A percentile compares a stretch with the other conserved stretches of the same genome.
These are phyloP conservation scores for Ceratobasidium sp. DNA, from an alignment of 1,284 basidiomycete genomes.

Conservation along the genomic window DNA sequence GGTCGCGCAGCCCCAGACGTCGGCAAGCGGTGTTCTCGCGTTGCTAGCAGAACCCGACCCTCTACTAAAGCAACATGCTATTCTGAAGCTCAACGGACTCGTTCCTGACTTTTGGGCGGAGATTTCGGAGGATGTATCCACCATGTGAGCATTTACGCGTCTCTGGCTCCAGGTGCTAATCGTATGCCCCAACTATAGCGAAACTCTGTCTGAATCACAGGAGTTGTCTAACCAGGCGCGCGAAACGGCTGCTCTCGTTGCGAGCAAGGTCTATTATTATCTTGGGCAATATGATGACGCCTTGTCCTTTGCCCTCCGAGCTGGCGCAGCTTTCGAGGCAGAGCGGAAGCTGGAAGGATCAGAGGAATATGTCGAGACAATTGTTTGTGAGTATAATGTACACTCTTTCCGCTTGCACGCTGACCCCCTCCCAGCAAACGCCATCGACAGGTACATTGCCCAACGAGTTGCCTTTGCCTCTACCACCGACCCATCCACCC, in stretches of 20 bases:
- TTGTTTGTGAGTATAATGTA: conserved; percentile 78
- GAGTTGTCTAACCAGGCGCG: conserved; percentile 78
- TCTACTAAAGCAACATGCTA: conserved; percentile 89
- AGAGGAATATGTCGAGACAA: conserved; percentile 92
- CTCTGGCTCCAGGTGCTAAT: conserved; percentile 19
- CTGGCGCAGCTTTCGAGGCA: conserved; percentile 85
- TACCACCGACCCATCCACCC: conserved; percentile 31
- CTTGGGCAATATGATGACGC: conserved; percentile 94
- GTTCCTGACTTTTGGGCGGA: conserved; percentile 98
- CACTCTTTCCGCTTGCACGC: conserved; percentile 40
- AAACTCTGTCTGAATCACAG: conserved; percentile 87
- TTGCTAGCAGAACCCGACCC: conserved; percentile 89
- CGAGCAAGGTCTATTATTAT: conserved; percentile 97
- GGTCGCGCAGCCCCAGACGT: conserved; percentile 68
- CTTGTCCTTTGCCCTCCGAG: conserved; percentile 90
- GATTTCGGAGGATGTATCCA: conserved; percentile 91
- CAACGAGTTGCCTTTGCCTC: conserved; percentile 58
- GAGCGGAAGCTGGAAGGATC: conserved; percentile 72
- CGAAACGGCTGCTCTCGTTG: conserved; percentile 86
- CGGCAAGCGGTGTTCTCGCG: conserved; percentile 89
- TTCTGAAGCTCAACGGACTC: conserved; percentile 82
- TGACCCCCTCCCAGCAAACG: conserved; percentile 74
- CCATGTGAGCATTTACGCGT: conserved; percentile 71
- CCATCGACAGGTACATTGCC: conserved; percentile 90
- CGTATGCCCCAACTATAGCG: conserved; percentile 64